Conservation (phyloP, 257 asterid genomes). For the Lycium barbarum region DNA sequence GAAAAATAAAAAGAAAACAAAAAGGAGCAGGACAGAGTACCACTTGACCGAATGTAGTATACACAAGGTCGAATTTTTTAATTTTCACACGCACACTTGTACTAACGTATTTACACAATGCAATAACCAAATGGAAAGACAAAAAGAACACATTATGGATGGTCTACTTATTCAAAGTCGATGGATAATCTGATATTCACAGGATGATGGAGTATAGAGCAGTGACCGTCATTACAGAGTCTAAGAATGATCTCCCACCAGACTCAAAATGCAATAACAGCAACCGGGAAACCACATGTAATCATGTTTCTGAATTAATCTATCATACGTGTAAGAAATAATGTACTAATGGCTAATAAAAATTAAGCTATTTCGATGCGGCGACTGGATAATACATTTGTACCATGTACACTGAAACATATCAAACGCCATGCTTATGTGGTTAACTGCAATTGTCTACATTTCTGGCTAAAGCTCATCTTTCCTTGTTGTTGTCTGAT, state of each 20-base stretch:
- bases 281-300: not conserved
- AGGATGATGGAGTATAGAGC: not conserved
- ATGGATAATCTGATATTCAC: not conserved
- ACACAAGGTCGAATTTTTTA: too few species aligned
- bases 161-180: not conserved
- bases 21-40: too few species aligned
- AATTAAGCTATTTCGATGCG: not conserved
- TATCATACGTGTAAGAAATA: not conserved
- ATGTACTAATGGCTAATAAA: not conserved
- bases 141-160: not conserved
- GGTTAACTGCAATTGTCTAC: not conserved
- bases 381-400: not conserved
- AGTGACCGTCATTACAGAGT: not conserved
- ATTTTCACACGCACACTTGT: too few species aligned
- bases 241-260: not conserved
- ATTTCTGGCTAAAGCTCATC: conserved; percentile 72
- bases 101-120: too few species aligned
- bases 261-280: not conserved
- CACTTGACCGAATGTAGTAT: too few species aligned
- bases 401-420: not conserved
- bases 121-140: not conserved
- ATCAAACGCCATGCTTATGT: conserved; percentile 9
- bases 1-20: too few species aligned
- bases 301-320: not conserved
- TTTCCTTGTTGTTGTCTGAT: conserved; percentile 48